Evolutionary conservation across 257 asterid species (phyloP).

Genomic region (Plantago elongata): DNA sequence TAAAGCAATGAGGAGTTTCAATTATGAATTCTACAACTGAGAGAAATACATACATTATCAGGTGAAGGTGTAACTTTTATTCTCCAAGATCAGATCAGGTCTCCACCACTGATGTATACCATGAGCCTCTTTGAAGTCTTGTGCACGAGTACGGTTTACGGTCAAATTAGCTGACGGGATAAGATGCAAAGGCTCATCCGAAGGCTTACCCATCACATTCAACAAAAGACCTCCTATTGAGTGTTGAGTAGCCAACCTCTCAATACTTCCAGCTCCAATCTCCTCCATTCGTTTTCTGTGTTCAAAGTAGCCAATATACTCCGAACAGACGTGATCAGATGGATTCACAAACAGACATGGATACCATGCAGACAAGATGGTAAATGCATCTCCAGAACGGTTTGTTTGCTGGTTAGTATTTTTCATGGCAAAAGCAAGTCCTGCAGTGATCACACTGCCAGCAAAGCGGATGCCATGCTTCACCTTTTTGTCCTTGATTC

Average conservation of each 20-base stretch:
- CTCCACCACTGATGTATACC: conserved; percentile 99
- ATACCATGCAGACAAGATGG: conserved; percentile 50
- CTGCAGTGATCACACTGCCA: conserved; percentile 78
- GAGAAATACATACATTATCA: not conserved
- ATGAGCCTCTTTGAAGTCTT: conserved; percentile 70
- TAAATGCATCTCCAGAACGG: conserved; percentile 40
- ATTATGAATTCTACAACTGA: too few relatives aligned
- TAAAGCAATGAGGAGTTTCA: too few relatives aligned
- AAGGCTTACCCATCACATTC: conserved; percentile 53
- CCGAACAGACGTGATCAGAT: conserved; percentile 64
- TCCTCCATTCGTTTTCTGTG: conserved; percentile 77
- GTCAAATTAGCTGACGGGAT: conserved; percentile 73
- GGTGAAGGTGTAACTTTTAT: conserved; percentile 38
- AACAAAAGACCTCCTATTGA: conserved; percentile 67
- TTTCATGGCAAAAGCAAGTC: conserved; percentile 72
- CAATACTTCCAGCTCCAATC: conserved; percentile 70
- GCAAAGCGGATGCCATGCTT: conserved; percentile 73
- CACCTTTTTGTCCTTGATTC: conserved; percentile 61
- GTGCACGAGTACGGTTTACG: conserved; percentile 43
- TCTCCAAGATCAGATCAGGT: conserved; percentile 40
- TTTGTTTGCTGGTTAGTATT: conserved; percentile 29
- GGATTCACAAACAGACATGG: conserved; percentile 74
- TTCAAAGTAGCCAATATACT: conserved; percentile 78
- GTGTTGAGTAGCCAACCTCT: conserved; percentile 71
- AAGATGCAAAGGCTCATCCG: conserved; percentile 76